Percentiles rank a stretch among this genome's conserved stretches.
Evolutionary conservation across 176 grass and related monocot species (phyloP).

Genomic region (Rhynchospora tenuis): DNA sequence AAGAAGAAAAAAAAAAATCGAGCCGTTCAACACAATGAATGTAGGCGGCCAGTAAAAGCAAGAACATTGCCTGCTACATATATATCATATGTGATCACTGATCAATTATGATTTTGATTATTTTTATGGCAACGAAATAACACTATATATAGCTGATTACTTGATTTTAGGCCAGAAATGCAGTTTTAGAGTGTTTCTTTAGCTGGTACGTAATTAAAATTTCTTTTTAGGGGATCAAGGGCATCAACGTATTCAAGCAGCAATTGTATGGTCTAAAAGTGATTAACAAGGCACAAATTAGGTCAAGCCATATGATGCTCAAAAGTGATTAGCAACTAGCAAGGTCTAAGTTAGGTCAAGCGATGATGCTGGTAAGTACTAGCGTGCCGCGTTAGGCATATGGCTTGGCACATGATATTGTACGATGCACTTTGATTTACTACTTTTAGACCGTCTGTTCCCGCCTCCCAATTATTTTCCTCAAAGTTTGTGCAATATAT

Average conservation of each 20-base stretch:
- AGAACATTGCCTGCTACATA: neutral
- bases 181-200: neutral
- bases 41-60: neutral
- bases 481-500: too few species aligned
- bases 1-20: too few species aligned
- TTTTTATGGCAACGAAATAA: neutral
- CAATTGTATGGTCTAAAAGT: neutral
- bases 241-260: neutral
- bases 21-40: neutral
- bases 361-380: neutral
- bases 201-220: neutral
- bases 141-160: neutral
- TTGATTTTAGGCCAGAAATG: neutral
- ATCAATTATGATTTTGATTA: neutral
- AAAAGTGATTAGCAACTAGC: neutral
- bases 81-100: neutral
- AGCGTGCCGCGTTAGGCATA: neutral
- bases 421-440: slow-evolving; percentile 7
- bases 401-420: neutral
- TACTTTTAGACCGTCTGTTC: neutral
- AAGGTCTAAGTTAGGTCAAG: neutral
- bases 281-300: neutral
- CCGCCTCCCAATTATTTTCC: too few species aligned
- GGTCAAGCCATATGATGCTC: neutral
- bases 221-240: neutral